Evolutionary conservation across 352 stramenopile genomes (phyloP).

Genomic region (Phytophthora europaea): DNA sequence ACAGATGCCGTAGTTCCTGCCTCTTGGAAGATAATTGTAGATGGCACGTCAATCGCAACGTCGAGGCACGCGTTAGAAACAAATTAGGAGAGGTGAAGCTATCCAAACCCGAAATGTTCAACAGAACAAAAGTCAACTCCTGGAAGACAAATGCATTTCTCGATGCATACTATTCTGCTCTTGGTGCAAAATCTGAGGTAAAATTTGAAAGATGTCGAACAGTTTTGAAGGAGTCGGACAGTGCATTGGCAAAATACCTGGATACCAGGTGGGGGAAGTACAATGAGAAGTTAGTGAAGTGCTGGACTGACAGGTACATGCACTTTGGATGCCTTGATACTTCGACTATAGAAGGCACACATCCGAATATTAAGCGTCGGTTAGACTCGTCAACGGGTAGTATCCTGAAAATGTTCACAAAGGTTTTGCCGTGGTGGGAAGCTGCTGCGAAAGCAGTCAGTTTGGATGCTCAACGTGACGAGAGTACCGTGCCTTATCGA

Average conservation of each 20-base stretch:
- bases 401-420: constrained; percentile 4
- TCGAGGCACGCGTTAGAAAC: background rate
- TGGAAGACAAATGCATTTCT: constrained; percentile 6
- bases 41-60: constrained; percentile 3
- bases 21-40: background rate
- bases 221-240: too few species aligned
- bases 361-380: constrained; percentile 9
- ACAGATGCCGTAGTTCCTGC: constrained; percentile 3
- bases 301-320: background rate
- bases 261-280: constrained; percentile 4
- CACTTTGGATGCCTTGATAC: constrained; percentile 9
- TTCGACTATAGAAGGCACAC: background rate
- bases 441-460: background rate
- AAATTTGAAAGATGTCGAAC: constrained; percentile 3
- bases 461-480: background rate
- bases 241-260: too few species aligned
- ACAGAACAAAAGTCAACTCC: background rate
- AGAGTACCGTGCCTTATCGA: background rate
- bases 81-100: background rate
- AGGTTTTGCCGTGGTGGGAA: constrained; percentile 7
- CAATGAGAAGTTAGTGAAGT: constrained; percentile 3
- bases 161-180: background rate
- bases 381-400: constrained; percentile 1
- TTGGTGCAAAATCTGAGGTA: background rate
- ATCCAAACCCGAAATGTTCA: background rate